These are phyloP conservation scores for Drosera spatulata DNA, from an alignment of 179 eudicot species.

Conservation along the genomic window DNA sequence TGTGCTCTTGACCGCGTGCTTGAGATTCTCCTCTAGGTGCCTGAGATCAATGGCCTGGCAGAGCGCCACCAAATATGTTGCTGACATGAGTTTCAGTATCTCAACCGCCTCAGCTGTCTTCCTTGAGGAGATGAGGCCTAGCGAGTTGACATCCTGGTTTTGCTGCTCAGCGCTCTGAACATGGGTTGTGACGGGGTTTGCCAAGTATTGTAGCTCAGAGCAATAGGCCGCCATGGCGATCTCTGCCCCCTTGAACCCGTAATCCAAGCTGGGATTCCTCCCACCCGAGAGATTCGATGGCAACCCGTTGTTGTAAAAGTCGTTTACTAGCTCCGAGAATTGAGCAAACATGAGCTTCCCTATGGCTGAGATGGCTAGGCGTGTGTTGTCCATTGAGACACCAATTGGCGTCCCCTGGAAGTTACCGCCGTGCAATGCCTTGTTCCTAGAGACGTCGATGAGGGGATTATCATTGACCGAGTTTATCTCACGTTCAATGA, in stretches of 20 bases:
- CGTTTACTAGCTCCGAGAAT: constrained; percentile 15
- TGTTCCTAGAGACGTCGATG: no score
- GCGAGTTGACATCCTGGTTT: constrained; percentile 5
- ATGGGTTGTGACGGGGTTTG: constrained; percentile 54
- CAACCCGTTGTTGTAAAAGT: constrained; percentile 38
- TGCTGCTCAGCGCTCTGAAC: constrained; percentile 25
- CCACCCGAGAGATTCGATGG: constrained; percentile 49
- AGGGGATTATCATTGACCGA: constrained; percentile 11
- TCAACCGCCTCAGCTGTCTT: constrained; percentile 47
- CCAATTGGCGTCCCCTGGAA: constrained; percentile 64
- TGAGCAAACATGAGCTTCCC: constrained; percentile 14
- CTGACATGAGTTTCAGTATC: constrained; percentile 42
- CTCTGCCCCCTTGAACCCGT: no score
- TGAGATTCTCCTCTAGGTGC: constrained; percentile 47
- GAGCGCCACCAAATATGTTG: constrained; percentile 44
- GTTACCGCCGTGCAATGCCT: constrained; percentile 20
- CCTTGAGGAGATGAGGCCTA: no score
- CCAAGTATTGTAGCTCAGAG: constrained; percentile 1
- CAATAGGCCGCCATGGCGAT: no score
- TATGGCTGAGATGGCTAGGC: constrained; percentile 41
- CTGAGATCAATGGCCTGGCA: constrained; percentile 52
- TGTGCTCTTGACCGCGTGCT: constrained; percentile 25
- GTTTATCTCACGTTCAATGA: constrained; percentile 51
- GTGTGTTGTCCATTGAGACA: constrained; percentile 54
- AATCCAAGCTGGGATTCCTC: constrained; percentile 29